Base-by-base conservation (phyloP, 2,329 filamentous ascomycete species). In the Cladosporium colombiae region DNA sequence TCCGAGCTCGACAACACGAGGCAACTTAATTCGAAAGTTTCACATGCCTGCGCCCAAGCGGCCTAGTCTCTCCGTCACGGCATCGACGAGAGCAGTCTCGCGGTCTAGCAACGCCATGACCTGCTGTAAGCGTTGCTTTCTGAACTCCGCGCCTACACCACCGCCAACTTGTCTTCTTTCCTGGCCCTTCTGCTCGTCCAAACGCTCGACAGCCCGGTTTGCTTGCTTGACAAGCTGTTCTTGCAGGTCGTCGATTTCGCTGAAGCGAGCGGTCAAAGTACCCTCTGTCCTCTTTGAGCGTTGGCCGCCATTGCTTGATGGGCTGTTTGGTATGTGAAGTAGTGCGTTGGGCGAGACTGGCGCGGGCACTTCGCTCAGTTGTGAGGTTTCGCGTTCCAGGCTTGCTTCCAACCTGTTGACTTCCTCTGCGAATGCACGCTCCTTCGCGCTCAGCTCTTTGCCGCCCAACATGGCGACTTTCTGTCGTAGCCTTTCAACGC, bases 11-110 rank as follows among this genome's bases (percentile, higher is more conserved):
- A n/a, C 1, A 23, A 29, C n/a, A 29, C 33, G 21, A 27, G 23
- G 55, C 55, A 33, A 18, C 18, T 5, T 5, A 46, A 21, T 11
- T n/a, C 8, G 18, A 18, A n/a, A 1, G 5, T n/a, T 8, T 27
- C 23, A 50, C 59, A 62, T 25, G 14, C 61, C 61, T 10, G 23
- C 62, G 3, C 68, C 69, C 63, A 91, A 78, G 68, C 82, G 84
- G 75, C 89, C 86, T 68, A 92, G 77, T 65, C 89, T 82, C 65
- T 82, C 82, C 70, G 84, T 87, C 25, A 90, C 84, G 25, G 86
- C 89, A 70, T 91, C 88, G 7, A 91, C 86, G 71, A 91, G 76
- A 5, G 88, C 88, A 56, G 85, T 85, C 78, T 92, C 89, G 31
- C 89, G 81, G 65, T 89, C 87, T 69, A 92, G 78, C 67, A 91